Conservation (phyloP, 352 stramenopile species). For the Pythium utonaiense region DNA sequence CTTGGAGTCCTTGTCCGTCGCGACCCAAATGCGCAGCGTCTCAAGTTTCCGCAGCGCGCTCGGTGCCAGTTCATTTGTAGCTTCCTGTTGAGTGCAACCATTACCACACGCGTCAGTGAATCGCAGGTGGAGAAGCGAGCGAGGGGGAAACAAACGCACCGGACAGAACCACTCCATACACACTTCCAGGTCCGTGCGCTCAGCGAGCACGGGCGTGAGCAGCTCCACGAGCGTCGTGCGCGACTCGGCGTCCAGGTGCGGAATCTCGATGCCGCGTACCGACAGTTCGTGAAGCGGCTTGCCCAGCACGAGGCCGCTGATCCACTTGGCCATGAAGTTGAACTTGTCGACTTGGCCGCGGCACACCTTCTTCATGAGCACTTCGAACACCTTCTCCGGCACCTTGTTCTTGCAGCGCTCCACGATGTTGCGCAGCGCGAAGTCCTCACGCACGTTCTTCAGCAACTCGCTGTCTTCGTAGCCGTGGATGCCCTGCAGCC, state of each 20-base stretch:
- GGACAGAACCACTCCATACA: slow-evolving; percentile 87
- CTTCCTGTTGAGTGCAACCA: slow-evolving; percentile 59
- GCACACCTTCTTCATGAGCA: slow-evolving; percentile 83
- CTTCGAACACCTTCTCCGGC: slow-evolving; percentile 76
- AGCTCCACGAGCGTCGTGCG: slow-evolving; percentile 67
- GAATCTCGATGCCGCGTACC: slow-evolving; percentile 84
- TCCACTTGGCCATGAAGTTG: slow-evolving; percentile 86
- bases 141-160: slow-evolving; percentile 24
- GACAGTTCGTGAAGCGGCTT: slow-evolving; percentile 61
- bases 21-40: slow-evolving; percentile 85
- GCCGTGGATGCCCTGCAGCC: slow-evolving; percentile 63
- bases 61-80: slow-evolving; percentile 53
- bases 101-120: no score
- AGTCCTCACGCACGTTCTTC: slow-evolving; percentile 76
- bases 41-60: slow-evolving; percentile 60
- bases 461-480: slow-evolving; percentile 80
- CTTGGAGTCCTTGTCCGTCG: slow-evolving; percentile 83
- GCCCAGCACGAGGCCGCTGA: slow-evolving; percentile 71
- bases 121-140: no score
- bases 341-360: slow-evolving; percentile 86
- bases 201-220: slow-evolving; percentile 75
- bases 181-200: slow-evolving; percentile 80
- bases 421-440: slow-evolving; percentile 73
- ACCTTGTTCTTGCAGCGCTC: slow-evolving; percentile 72
- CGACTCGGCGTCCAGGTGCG: slow-evolving; percentile 68